A percentile compares a stretch with the other conserved stretches of the same genome.
These are phyloP conservation scores for Lepidium didymum DNA, from an alignment of 345 rosid genomes.

Conservation along the genomic window DNA sequence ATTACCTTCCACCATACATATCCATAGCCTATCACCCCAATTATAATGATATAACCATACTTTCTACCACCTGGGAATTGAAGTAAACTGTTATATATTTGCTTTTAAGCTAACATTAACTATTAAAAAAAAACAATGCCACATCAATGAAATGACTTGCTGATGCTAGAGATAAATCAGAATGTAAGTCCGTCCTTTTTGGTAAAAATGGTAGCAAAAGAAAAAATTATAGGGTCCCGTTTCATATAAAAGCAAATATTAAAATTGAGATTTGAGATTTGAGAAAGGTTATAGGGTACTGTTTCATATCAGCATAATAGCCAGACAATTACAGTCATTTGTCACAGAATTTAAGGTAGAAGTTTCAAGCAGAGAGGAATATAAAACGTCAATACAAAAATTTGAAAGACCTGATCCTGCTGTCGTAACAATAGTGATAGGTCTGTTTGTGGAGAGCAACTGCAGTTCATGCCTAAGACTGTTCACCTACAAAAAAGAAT, in stretches of 20 bases:
- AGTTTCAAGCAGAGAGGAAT: background rate
- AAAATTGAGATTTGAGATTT: background rate
- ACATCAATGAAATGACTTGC: background rate
- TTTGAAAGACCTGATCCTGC: constrained; percentile 47
- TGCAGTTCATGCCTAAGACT: constrained; percentile 65
- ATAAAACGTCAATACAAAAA: background rate
- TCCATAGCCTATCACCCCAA: constrained; percentile 31
- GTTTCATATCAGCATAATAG: background rate
- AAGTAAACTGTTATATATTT: background rate
- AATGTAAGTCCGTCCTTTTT: background rate
- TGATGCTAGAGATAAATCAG: background rate
- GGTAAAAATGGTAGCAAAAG: background rate
- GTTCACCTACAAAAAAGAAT: constrained; percentile 49
- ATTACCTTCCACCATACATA: constrained; percentile 35
- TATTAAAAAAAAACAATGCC: background rate
- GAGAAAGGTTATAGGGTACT: background rate
- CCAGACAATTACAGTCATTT: background rate
- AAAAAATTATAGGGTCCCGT: too few species aligned
- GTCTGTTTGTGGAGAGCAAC: constrained; percentile 44
- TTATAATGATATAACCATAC: constrained; percentile 23
- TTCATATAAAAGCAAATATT: background rate
- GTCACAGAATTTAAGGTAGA: background rate
- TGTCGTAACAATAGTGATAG: constrained; percentile 63
- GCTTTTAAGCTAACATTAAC: background rate
- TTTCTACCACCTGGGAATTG: constrained; percentile 23